Percentiles rank a stretch among this genome's conserved stretches.
These are phyloP conservation scores for Xanthoconium separans DNA, from an alignment of 1,284 basidiomycete genomes.

Conservation along the genomic window DNA sequence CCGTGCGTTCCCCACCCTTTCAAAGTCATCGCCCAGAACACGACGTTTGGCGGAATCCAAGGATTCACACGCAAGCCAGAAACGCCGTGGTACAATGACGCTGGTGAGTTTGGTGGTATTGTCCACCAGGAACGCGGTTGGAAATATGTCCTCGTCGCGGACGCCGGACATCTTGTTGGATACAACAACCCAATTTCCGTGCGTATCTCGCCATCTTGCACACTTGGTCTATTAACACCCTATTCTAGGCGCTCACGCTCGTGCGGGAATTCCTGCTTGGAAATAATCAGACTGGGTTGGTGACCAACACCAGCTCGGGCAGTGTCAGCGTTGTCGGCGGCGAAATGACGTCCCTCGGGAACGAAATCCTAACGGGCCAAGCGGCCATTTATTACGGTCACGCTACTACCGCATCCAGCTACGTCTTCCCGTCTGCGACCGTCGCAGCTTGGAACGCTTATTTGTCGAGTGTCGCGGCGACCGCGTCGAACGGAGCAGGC, in stretches of 20 bases:
- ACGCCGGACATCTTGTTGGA: constrained; percentile 59
- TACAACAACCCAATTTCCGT: constrained; percentile 51
- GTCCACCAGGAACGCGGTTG: constrained; percentile 71
- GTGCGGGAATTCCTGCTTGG: constrained; percentile 60
- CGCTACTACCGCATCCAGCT: constrained; percentile 47
- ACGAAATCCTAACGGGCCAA: constrained; percentile 48
- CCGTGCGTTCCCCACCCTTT: neutral
- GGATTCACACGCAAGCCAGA: constrained; percentile 67
- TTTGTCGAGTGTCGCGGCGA: constrained; percentile 30
- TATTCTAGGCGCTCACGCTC: constrained; percentile 49
- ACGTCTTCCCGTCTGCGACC: constrained; percentile 51
- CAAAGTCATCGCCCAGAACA: constrained; percentile 50
- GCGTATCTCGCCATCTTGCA: constrained; percentile 20
- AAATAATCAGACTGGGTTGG: constrained; percentile 49
- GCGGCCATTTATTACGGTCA: constrained; percentile 51
- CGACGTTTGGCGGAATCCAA: constrained; percentile 71
- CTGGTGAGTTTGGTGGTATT: constrained; percentile 58
- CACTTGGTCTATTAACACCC: neutral
- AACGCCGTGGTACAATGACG: constrained; percentile 62
- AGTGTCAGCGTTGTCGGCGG: constrained; percentile 49
- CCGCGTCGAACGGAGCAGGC: neutral
- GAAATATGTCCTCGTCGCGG: constrained; percentile 60
- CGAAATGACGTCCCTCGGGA: constrained; percentile 42
- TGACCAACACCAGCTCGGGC: constrained; percentile 32
- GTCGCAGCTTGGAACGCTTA: constrained; percentile 56